phyloP scores from a whole-genome alignment of 768 basidiomycete genomes.

The Auricularia sp. region DNA sequence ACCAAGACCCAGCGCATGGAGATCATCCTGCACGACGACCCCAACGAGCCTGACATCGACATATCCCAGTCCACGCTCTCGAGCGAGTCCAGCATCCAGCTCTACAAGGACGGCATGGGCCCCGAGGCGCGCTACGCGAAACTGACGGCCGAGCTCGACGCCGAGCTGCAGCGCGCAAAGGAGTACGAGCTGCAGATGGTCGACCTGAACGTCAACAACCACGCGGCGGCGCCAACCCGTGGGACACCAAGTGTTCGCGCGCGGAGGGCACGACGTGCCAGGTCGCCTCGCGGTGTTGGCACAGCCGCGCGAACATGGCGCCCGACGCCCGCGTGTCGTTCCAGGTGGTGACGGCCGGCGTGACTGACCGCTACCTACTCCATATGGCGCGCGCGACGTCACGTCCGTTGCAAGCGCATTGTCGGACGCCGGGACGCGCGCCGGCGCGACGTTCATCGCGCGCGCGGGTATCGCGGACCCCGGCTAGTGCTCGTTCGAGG shows the following conservation, averaged over 20 bases:
- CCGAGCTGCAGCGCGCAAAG: slow-evolving; percentile 24
- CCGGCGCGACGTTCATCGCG: background rate
- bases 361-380: background rate
- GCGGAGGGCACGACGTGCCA: background rate
- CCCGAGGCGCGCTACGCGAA: background rate
- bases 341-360: background rate
- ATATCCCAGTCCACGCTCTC: background rate
- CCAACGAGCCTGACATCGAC: slow-evolving; percentile 19
- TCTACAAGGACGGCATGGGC: background rate
- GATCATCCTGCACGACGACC: slow-evolving; percentile 48
- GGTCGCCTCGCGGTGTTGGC: background rate
- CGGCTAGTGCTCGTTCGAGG: background rate
- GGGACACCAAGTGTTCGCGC: background rate
- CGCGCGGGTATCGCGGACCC: slow-evolving; percentile 1
- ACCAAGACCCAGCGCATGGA: slow-evolving; percentile 48
- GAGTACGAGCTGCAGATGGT: slow-evolving; percentile 86
- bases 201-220: slow-evolving; percentile 74
- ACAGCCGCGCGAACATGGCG: background rate
- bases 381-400: background rate
- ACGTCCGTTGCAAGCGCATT: background rate
- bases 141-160: background rate
- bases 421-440: background rate
- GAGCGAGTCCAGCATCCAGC: background rate
- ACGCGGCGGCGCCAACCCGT: slow-evolving; percentile 18
- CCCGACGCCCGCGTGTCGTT: background rate